Conservation (phyloP, 2,329 filamentous ascomycete genomes). For the Aspergillus felis region DNA sequence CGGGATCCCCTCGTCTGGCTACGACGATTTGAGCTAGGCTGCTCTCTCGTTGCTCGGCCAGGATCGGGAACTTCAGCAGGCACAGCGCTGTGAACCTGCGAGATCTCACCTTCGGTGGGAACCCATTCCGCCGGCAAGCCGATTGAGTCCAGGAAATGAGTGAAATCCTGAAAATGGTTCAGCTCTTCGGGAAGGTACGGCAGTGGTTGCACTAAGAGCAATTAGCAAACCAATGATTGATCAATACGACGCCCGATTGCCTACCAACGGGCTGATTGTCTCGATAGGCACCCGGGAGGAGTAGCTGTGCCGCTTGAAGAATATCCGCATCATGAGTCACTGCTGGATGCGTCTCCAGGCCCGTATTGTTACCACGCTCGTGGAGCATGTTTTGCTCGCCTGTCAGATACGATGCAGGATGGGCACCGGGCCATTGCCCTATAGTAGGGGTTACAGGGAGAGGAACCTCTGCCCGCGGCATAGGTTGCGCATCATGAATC, state of each 20-base stretch:
- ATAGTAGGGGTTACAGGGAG: conserved; percentile 18
- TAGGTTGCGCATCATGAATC: conserved; percentile 4
- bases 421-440: conserved; percentile 26
- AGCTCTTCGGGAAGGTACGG: conserved; percentile 30
- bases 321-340: conserved; percentile 32
- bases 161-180: conserved; percentile 36
- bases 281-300: conserved; percentile 29
- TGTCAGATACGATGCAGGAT: conserved; percentile 23
- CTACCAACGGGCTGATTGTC: conserved; percentile 14
- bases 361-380: conserved; percentile 8
- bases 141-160: conserved; percentile 33
- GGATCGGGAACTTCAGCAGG: conserved; percentile 22
- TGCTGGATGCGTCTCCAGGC: conserved; percentile 16
- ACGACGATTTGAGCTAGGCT: conserved; percentile 16
- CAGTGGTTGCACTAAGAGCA: conserved; percentile 21
- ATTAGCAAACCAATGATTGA: neutral
- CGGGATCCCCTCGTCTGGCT: conserved; percentile 21
- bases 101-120: conserved; percentile 21
- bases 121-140: conserved; percentile 33
- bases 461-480: conserved; percentile 18
- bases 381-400: conserved; percentile 21
- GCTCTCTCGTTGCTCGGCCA: conserved; percentile 14
- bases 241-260: neutral
- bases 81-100: conserved; percentile 22
- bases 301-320: conserved; percentile 37